phyloP scores from a whole-genome alignment of 176 grass and related monocot species.

The Tuctoria greenei region DNA sequence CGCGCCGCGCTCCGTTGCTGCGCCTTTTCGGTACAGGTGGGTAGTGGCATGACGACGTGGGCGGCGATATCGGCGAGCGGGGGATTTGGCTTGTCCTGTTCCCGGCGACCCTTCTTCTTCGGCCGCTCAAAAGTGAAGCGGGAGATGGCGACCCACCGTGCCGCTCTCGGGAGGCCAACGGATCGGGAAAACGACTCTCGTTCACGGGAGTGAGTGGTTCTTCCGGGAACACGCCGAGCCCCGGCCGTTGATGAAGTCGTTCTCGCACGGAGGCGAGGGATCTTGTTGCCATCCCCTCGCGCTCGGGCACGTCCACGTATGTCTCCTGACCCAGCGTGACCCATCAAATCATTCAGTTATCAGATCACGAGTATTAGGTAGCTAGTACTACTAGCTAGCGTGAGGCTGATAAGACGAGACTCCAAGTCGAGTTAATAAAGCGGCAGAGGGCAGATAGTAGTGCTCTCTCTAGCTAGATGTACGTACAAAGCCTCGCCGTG shows the following conservation, averaged over 20 bases:
- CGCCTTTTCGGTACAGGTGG: neutral
- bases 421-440: slow-evolving; percentile 18
- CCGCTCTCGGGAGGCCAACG: slow-evolving; percentile 1
- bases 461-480: neutral
- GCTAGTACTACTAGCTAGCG: too few species aligned
- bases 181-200: slow-evolving; percentile 28
- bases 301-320: neutral
- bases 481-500: neutral
- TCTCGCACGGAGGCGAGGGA: neutral
- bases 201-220: neutral
- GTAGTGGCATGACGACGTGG: slow-evolving; percentile 29
- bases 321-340: neutral
- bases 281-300: neutral
- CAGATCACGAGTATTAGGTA: neutral
- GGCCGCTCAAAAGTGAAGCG: slow-evolving; percentile 18
- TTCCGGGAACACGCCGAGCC: neutral
- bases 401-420: neutral
- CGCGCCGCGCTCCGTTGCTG: neutral
- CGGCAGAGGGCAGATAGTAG: neutral
- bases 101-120: neutral
- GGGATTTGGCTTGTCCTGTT: slow-evolving; percentile 44
- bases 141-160: slow-evolving; percentile 35
- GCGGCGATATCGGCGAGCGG: slow-evolving; percentile 33
- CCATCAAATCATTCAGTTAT: neutral
- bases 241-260: neutral